Base-by-base conservation (phyloP, 2,329 filamentous ascomycete genomes). In the Ascochyta clinopodiicola region DNA sequence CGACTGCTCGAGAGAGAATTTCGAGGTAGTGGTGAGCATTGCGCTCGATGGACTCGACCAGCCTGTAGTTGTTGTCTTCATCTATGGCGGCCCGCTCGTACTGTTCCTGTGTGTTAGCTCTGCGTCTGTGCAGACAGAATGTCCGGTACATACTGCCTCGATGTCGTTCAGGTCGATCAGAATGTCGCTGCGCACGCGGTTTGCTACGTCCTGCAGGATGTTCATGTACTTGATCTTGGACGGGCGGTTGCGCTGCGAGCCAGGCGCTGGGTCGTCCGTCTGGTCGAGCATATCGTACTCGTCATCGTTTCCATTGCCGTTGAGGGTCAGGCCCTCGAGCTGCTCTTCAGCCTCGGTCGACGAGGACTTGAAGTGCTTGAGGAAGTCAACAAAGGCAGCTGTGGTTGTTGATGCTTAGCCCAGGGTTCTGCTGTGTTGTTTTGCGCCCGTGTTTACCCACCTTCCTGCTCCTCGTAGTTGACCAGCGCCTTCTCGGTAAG, bases 11-110 rank as follows among this genome's bases (percentile, higher is more conserved):
- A 2, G 94, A 94, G 56, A 98, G 78, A 56, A 98, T 85, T 70
- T 99, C 95, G 63, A 98, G 88, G 72, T 99, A 99, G 75, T 96
- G 95, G 71, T 95, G 90, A 15, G 95, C 92, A 77, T 99, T 99
- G 64, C 83, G 84, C 79, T 95, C 91, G 67, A 99, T 90, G 1
- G 90, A 96, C 42, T 90, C 85, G 19, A 96, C 89, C 44, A 98
- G 81, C 65, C 88, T 86, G 60, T 90, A 76, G 37, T 73, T 69
- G 43, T 74, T 75, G 47, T 88, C 86, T 43, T 89, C 86, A 48
- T 87, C 86, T 21, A 87, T 77, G 21, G 61, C 57, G 25, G 86
- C 82, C 62, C 87, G 83, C 75, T 97, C 93, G 78, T 88, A 98
- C 88, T 94, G 64, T 59, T 44, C 36, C 3, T 6, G n/a, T 38